phyloP scores from a whole-genome alignment of 164 flowering plant genomes.

The Tinospora cordifolia region DNA sequence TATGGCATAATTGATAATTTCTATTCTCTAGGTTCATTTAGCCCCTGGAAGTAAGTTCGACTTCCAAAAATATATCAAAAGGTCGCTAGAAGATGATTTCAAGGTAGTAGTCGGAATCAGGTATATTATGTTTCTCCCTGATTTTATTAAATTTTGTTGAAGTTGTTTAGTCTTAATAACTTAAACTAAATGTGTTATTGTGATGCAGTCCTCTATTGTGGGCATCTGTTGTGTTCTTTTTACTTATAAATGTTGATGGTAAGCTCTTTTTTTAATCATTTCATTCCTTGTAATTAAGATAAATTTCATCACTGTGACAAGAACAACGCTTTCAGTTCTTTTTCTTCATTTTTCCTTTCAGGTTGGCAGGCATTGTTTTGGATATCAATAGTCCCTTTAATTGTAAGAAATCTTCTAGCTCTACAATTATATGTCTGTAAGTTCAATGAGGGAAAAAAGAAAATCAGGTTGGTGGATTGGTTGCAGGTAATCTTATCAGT shows the following conservation, averaged over 20 bases:
- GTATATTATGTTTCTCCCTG: slow-evolving; percentile 14
- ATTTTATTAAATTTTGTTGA: background rate
- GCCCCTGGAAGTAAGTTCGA: slow-evolving; percentile 47
- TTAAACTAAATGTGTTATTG: background rate
- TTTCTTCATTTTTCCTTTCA: slow-evolving; percentile 26
- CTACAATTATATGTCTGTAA: no score
- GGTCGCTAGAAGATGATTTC: slow-evolving; percentile 36
- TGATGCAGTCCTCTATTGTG: slow-evolving; percentile 62
- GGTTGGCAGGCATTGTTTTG: slow-evolving; percentile 69
- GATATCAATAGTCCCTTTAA: slow-evolving; percentile 56
- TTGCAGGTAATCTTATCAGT: slow-evolving; percentile 69
- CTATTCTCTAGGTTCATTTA: slow-evolving; percentile 39
- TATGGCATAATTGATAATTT: slow-evolving; percentile 7
- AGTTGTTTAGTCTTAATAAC: background rate
- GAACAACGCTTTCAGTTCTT: background rate
- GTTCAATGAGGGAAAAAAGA: no score
- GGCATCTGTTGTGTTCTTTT: slow-evolving; percentile 47
- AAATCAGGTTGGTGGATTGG: background rate
- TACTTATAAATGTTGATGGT: slow-evolving; percentile 58
- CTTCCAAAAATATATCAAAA: slow-evolving; percentile 48
- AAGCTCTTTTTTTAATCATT: background rate
- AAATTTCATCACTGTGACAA: background rate
- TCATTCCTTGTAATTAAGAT: background rate
- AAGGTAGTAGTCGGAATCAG: slow-evolving; percentile 43
- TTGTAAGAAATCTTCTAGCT: slow-evolving; percentile 39